Conservation (phyloP, 202 grass and related monocot genomes). For the Carex sylvatica region DNA sequence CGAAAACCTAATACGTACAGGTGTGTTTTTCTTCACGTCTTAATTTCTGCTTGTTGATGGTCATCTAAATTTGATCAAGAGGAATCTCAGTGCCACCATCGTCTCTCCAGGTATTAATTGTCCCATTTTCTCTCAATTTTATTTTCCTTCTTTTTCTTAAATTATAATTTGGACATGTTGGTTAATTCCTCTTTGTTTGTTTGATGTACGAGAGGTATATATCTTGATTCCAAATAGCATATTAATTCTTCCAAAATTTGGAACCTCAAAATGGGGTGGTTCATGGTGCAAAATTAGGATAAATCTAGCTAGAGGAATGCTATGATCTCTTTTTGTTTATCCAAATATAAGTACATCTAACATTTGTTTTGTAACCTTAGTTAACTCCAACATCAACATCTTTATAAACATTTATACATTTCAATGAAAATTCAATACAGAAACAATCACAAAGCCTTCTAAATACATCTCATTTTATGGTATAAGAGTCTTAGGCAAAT, state of each 20-base stretch:
- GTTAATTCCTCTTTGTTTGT: background rate
- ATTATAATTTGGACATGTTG: background rate
- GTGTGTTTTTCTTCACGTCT: background rate
- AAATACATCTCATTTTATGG: too few relatives aligned
- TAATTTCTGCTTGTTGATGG: background rate
- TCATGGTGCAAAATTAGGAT: background rate
- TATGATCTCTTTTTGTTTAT: background rate
- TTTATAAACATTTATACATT: too few relatives aligned
- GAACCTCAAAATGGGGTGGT: background rate
- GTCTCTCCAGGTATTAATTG: background rate
- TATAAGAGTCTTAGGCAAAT: too few relatives aligned
- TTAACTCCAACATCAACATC: too few relatives aligned
- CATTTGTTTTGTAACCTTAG: background rate
- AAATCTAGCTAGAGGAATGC: background rate
- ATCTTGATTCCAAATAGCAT: background rate
- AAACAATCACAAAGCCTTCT: too few relatives aligned
- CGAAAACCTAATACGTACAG: background rate
- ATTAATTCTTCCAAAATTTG: background rate
- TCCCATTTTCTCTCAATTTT: background rate
- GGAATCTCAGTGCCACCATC: background rate
- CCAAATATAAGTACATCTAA: background rate
- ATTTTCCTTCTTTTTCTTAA: background rate
- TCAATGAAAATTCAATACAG: too few relatives aligned
- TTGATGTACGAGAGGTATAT: background rate
- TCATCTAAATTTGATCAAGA: constrained; percentile 10